Percentiles rank a stretch among this genome's conserved stretches.
Evolutionary conservation across 768 basidiomycete genomes (phyloP).

Genomic region (Sutorius australiensis): DNA sequence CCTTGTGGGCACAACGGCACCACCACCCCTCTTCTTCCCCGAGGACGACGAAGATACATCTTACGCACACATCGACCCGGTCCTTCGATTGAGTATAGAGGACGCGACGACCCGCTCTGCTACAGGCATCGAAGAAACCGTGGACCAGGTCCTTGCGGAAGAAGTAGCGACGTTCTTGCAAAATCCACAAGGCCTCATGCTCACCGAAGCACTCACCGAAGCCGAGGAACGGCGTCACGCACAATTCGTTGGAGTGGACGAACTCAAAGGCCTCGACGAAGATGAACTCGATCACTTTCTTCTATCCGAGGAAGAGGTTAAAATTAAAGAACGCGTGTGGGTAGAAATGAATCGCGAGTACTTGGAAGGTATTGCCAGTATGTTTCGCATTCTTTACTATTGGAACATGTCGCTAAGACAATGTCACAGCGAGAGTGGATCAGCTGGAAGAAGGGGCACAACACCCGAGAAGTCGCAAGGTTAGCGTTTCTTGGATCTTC

Average conservation of each 20-base stretch:
- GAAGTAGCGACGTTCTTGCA: conserved; percentile 69
- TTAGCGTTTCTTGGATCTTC: conserved; percentile 49
- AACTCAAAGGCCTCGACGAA: conserved; percentile 80
- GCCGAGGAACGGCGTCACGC: conserved; percentile 60
- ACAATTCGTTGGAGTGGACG: conserved; percentile 48
- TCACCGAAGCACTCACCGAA: conserved; percentile 62
- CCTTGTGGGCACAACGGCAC: conserved; percentile 47
- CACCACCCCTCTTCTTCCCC: conserved; percentile 41
- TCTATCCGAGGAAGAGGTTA: conserved; percentile 74
- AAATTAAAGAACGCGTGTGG: conserved; percentile 88
- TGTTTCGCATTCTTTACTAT: conserved; percentile 4
- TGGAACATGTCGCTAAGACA: conserved; percentile 41
- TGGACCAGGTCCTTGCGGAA: conserved; percentile 59
- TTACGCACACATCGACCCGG: conserved; percentile 54
- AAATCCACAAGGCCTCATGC: conserved; percentile 55
- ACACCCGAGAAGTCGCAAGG: conserved; percentile 67
- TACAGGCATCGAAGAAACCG: conserved; percentile 53
- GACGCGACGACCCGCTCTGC: conserved; percentile 15
- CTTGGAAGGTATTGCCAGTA: conserved; percentile 78
- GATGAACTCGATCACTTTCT: conserved; percentile 83
- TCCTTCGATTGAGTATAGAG: conserved; percentile 36
- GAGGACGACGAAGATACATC: conserved; percentile 39
- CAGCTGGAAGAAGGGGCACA: conserved; percentile 40
- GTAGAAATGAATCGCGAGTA: conserved; percentile 92
- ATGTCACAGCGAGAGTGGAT: conserved; percentile 63